Evolutionary conservation across 2,329 filamentous ascomycete genomes (phyloP), one percentile per base, ranked within the genome.

Genomic region (Pyrenophora seminiperda): DNA sequence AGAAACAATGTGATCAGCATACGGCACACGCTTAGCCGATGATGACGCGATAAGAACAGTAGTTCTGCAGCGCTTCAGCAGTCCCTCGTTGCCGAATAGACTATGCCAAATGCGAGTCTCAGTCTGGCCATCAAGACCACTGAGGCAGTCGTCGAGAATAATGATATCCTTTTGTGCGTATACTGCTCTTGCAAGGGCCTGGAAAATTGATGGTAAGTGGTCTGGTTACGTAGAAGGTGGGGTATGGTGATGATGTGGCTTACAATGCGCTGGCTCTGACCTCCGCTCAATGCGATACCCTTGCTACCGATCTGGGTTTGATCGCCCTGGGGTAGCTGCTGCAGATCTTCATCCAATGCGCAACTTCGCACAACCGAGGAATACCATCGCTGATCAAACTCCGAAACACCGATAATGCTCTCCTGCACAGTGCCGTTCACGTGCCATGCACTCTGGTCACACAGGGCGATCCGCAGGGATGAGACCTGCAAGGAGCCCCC

Each of bases 71-170:
- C 71, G 66, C 20, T 75, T 71, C 1, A 82, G 60, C 5, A 81
- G 63, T 10, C 79, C 79, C n/a, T 77, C 63, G 10, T 61, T 62
- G 2, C 78, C 77, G 31, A 81, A 69, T 0, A 82, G 62, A 39
- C 68, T 72, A 50, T 77, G 70, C 61, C 79, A 80, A 11, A 81
- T 75, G 24, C 73, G 70, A 22, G 78, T 76, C 47, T 80, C 78
- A 0, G 79, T 81, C 13, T 75, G 70, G 7, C 73, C 67, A 56
- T 82, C 80, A 5, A 82, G 72, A 3, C 79, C 79, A 50, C 76
- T 79, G n/a, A 82, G 72, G 15, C 77, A 75, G 54, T 82, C 79
- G 54, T 82, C 80, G 10, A 82, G 70, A 15, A 82, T 70, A 22
- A 81, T 66, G 19, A 80, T 69, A 29, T 76, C 72, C 40, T 74